Evolutionary conservation across 257 asterid species (phyloP), one percentile per base, ranked within the genome.

Genomic region (Primulina eburnea): DNA sequence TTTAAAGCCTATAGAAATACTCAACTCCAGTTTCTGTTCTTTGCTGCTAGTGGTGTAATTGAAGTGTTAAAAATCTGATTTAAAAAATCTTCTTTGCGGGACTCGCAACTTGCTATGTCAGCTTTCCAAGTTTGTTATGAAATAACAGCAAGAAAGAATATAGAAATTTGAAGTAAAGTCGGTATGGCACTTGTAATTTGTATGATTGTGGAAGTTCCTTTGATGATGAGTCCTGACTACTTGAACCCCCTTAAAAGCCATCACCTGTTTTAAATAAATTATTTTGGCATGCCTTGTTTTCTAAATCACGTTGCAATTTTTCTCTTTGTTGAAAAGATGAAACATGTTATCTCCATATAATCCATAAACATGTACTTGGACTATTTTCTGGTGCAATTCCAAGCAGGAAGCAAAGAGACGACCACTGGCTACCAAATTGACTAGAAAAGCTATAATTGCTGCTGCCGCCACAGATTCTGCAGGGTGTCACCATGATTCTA

Each of bases 391-490:
- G 62, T 20, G 62, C 67, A 30, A 68, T 57, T 62, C 50, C 58
- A 62, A 76, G 43, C 86, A 93, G 99, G 99, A 94, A 81, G 70
- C 92, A 26, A 94, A 83, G 82, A 82, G 96, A 78, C 88, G 96
- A 59, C 90, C 97, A 29, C 69, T 80, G 74, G 82, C 90, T 7
- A 78, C 83, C 64, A 81, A 86, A 82, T 71, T 91, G 75, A 88
- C 92, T 2, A 77, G 94, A 11, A 94, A 91, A 79, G 80, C 92
- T 20, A 79, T 89, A 73, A 82, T 90, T 62, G 89, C 92, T 34
- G 95, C 95, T 50, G 96, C 97, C 32, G 97, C 97, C 56, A 84
- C 96, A 33, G 97, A 89, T 76, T 82, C 97, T 33, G 99, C 96
- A 2, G 97, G 99, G 14, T 94, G 97, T 80, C 99, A 94, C 82